Evolutionary conservation across 1,284 basidiomycete genomes (phyloP).

Genomic region (Hemileccinum hortonii): DNA sequence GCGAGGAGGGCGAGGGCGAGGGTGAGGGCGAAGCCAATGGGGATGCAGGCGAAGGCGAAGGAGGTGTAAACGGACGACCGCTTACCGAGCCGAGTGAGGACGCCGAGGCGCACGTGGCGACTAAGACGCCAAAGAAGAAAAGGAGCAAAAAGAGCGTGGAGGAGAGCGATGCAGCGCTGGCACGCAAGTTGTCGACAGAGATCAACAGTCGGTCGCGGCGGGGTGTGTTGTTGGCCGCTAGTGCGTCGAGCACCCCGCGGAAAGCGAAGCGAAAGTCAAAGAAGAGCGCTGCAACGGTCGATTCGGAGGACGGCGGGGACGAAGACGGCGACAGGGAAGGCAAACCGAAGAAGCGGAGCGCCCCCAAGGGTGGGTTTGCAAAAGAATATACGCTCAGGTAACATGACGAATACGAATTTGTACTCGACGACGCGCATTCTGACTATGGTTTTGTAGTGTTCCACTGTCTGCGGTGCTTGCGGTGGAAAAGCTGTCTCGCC

Average conservation of each 20-base stretch:
- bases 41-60: conserved; percentile 35
- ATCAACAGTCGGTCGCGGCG: conserved; percentile 65
- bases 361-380: conserved; percentile 67
- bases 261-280: conserved; percentile 45
- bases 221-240: conserved; percentile 45
- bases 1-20: conserved; percentile 28
- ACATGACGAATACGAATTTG: neutral
- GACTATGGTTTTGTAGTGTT: conserved; percentile 42
- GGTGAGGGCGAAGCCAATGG: conserved; percentile 28
- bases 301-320: conserved; percentile 53
- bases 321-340: conserved; percentile 43
- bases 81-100: conserved; percentile 34
- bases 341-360: conserved; percentile 38
- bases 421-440: neutral
- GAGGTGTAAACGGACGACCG: conserved; percentile 20
- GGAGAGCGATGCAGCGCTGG: conserved; percentile 60
- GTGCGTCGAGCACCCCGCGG: conserved; percentile 39
- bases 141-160: conserved; percentile 44
- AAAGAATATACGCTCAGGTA: conserved; percentile 80
- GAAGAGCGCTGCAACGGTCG: conserved; percentile 61
- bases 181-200: conserved; percentile 68
- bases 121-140: conserved; percentile 48
- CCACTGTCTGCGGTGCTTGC: conserved; percentile 62
- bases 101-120: conserved; percentile 18
- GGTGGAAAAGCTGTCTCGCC: conserved; percentile 68